Percentiles rank a stretch among this genome's conserved stretches.
Evolutionary conservation across 2,329 filamentous ascomycete species (phyloP).

Genomic region (Penicillium sp.): DNA sequence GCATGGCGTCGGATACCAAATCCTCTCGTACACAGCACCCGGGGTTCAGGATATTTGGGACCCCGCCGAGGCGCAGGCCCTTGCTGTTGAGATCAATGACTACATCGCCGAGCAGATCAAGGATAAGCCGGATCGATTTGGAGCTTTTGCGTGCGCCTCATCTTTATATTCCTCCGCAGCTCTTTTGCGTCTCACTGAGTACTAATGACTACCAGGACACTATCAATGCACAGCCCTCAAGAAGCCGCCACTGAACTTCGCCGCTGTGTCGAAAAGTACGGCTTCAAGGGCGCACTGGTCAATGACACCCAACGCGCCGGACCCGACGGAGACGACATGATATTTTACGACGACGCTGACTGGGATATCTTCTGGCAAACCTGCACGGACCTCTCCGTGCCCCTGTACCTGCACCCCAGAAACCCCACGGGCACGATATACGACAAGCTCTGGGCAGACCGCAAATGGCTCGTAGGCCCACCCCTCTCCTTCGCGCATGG

Average conservation of each 20-base stretch:
- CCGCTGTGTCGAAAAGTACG: constrained; percentile 59
- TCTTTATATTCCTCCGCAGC: background rate
- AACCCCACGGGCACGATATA: constrained; percentile 62
- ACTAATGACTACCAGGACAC: constrained; percentile 30
- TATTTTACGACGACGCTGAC: constrained; percentile 67
- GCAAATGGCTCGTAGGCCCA: constrained; percentile 65
- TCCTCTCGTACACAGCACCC: constrained; percentile 55
- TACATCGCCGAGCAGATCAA: constrained; percentile 52
- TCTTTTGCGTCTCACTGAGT: too few species aligned
- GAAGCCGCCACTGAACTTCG: constrained; percentile 46
- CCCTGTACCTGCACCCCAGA: constrained; percentile 67
- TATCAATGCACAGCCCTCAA: constrained; percentile 48
- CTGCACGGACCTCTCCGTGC: constrained; percentile 64
- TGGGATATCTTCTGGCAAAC: constrained; percentile 66
- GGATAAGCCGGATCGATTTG: constrained; percentile 48
- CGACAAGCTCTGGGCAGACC: constrained; percentile 63
- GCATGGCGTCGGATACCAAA: constrained; percentile 54
- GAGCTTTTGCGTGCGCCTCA: constrained; percentile 47
- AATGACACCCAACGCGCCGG: constrained; percentile 67
- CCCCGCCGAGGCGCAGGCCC: constrained; percentile 47
- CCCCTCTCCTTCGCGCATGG: constrained; percentile 64
- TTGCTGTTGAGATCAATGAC: constrained; percentile 54
- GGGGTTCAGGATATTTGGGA: constrained; percentile 56
- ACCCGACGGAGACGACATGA: constrained; percentile 61
- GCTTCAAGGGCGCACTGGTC: constrained; percentile 67